Base-by-base conservation (phyloP, 2,329 filamentous ascomycete genomes). In the Fusarium devonianum region DNA sequence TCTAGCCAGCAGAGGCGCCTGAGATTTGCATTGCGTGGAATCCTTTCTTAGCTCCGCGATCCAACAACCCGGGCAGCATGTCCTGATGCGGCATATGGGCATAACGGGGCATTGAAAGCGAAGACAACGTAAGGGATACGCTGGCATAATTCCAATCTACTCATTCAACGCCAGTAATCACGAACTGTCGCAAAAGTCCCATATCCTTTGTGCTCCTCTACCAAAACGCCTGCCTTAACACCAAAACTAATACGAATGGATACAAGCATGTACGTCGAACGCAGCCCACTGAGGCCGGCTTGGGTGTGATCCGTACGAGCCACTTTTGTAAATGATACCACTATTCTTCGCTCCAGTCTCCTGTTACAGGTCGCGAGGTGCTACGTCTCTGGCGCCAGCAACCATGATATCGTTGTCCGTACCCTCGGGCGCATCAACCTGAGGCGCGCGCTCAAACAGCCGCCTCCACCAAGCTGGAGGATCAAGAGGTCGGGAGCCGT, bases 381-480 rank as follows among this genome's bases (percentile, higher is more conserved):
- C 62, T 5, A 62, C 53, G 25, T 70, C 70, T 41, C 69, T 60
- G 5, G 70, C 78, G 9, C 77, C 82, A 6, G 82, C 84, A 10
- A 83, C 82, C 11, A 83, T 79, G 51, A 88, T 79, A 45, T 88
- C 85, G 53, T 85, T 80, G 60, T 87, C 81, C 37, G 85, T 79
- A 7, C 74, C 78, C 53, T 82, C 78, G 4, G 75, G 75, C 1
- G 78, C 79, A 35, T 81, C 77, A 19, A 76, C 71, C 22, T 65
- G 68, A 23, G n/a, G 69, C 74, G 36, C 77, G 75, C n/a, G 80
- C 59, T 87, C 92, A 67, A 96, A 96, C 13, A 97, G 67, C 30
- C 92, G 82, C 49, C 89, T 83, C 93, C 93, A 99, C 87, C 90
- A 97, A 50, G 77, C 75, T 0, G 94, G 94, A 26, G 94, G 93